Percentiles rank a stretch among this genome's conserved stretches.
These are phyloP conservation scores for Ophiostoma sp. DNA, from an alignment of 2,329 filamentous ascomycete genomes.

Conservation along the genomic window DNA sequence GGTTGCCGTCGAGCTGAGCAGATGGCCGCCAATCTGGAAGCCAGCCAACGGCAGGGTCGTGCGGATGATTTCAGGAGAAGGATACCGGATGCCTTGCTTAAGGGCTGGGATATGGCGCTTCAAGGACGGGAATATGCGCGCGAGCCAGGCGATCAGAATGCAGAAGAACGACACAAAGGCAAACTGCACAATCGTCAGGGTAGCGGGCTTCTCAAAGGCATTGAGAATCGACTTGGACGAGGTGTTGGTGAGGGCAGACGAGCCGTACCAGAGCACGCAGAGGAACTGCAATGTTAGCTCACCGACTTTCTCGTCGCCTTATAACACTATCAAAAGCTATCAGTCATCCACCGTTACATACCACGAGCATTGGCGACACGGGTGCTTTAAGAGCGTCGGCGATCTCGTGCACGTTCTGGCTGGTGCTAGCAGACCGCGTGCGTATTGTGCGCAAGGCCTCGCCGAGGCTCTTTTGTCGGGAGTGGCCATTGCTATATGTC, in stretches of 20 bases:
- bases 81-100: constrained; percentile 74
- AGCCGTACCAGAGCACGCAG: constrained; percentile 89
- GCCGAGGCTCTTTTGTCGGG: constrained; percentile 76
- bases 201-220: constrained; percentile 82
- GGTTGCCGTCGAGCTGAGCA: constrained; percentile 88
- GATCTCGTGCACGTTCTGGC: constrained; percentile 88
- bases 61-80: constrained; percentile 72
- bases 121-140: constrained; percentile 64
- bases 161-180: constrained; percentile 87
- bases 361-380: constrained; percentile 79
- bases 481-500: constrained; percentile 44
- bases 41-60: constrained; percentile 86
- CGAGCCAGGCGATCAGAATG: constrained; percentile 69
- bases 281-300: constrained; percentile 52
- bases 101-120: constrained; percentile 70
- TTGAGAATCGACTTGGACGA: constrained; percentile 97
- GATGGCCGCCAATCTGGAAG: constrained; percentile 90
- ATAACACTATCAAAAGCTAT: no score
- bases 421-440: constrained; percentile 75
- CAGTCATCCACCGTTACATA: constrained; percentile 41
- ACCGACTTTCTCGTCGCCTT: not conserved
- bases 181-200: constrained; percentile 89
- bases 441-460: constrained; percentile 83
- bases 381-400: constrained; percentile 86
- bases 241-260: constrained; percentile 92